phyloP scores from a whole-genome alignment of 495 filamentous ascomycete genomes.

The Neurospora terricola region DNA sequence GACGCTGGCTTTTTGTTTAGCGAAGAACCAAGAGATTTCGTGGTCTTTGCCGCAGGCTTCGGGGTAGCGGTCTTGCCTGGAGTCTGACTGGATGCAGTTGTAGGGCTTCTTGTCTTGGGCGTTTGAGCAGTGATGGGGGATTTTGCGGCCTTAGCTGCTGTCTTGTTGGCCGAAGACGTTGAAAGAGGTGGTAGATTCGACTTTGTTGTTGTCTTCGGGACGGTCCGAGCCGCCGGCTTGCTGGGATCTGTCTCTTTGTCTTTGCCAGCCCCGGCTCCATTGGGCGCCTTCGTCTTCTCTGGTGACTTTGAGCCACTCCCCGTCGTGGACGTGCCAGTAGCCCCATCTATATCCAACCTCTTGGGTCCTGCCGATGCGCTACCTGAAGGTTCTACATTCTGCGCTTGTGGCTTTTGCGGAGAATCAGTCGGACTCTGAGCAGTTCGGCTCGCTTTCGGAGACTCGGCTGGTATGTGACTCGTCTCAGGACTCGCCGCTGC shows the following conservation, averaged over 20 bases:
- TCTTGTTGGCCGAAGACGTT: constrained; percentile 23
- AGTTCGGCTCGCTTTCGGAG: constrained; percentile 14
- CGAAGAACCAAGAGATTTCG: constrained; percentile 19
- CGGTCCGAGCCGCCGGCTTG: constrained; percentile 34
- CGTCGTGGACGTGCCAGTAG: background rate
- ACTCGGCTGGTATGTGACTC: constrained; percentile 23
- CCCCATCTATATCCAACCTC: background rate
- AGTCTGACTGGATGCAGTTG: constrained; percentile 13
- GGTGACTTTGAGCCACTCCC: constrained; percentile 2
- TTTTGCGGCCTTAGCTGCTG: constrained; percentile 26
- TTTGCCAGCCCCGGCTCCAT: constrained; percentile 5
- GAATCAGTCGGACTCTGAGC: constrained; percentile 5
- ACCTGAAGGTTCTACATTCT: constrained; percentile 8
- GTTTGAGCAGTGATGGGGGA: constrained; percentile 25
- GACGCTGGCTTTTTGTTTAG: constrained; percentile 25
- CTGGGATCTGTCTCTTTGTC: constrained; percentile 19
- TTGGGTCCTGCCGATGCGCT: background rate
- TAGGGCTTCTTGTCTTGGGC: constrained; percentile 14
- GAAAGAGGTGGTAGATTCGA: constrained; percentile 21
- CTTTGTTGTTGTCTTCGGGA: constrained; percentile 24
- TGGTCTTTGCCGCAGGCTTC: constrained; percentile 12
- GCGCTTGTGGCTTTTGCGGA: constrained; percentile 2
- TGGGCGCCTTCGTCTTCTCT: constrained; percentile 1
- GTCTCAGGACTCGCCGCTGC: constrained; percentile 20
- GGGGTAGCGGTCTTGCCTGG: constrained; percentile 20